A percentile compares a stretch with the other conserved stretches of the same genome.
Evolutionary conservation across 1,284 basidiomycete genomes (phyloP).

Genomic region (Moniliophthora roreri): DNA sequence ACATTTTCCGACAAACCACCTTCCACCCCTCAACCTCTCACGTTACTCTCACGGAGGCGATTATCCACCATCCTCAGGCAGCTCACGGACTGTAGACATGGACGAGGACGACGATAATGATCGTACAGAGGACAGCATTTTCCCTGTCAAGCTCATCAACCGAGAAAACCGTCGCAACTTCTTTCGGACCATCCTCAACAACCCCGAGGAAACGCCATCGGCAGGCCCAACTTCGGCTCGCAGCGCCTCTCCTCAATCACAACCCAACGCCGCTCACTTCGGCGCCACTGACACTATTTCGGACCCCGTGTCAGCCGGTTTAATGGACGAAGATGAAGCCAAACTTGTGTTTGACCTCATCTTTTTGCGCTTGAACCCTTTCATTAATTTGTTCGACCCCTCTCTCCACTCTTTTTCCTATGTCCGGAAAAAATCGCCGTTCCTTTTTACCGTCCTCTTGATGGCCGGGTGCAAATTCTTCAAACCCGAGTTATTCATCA

Average conservation of each 20-base stretch:
- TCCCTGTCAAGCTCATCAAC: constrained; percentile 70
- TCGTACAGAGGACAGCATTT: constrained; percentile 58
- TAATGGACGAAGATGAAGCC: constrained; percentile 67
- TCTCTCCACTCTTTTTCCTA: constrained; percentile 71
- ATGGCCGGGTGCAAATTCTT: constrained; percentile 88
- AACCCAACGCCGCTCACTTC: constrained; percentile 28
- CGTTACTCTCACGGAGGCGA: constrained; percentile 33
- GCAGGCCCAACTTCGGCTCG: constrained; percentile 22
- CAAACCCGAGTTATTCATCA: constrained; percentile 64
- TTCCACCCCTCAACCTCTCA: constrained; percentile 45
- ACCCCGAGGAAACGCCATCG: constrained; percentile 58
- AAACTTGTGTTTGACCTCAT: constrained; percentile 71
- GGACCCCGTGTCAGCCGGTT: constrained; percentile 70
- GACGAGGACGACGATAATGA: constrained; percentile 63
- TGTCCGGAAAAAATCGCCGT: constrained; percentile 71
- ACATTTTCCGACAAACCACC: constrained; percentile 44
- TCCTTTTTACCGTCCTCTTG: constrained; percentile 80
- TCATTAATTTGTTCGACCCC: constrained; percentile 83
- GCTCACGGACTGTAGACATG: constrained; percentile 45
- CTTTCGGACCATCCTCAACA: constrained; percentile 80
- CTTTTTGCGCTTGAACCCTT: constrained; percentile 79
- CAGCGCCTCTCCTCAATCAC: constrained; percentile 34
- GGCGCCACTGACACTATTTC: constrained; percentile 31
- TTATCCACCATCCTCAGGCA: constrained; percentile 35
- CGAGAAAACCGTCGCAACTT: constrained; percentile 71